phyloP scores from a whole-genome alignment of 2,329 filamentous ascomycete species.

The Chrysoporthe cubensis region DNA sequence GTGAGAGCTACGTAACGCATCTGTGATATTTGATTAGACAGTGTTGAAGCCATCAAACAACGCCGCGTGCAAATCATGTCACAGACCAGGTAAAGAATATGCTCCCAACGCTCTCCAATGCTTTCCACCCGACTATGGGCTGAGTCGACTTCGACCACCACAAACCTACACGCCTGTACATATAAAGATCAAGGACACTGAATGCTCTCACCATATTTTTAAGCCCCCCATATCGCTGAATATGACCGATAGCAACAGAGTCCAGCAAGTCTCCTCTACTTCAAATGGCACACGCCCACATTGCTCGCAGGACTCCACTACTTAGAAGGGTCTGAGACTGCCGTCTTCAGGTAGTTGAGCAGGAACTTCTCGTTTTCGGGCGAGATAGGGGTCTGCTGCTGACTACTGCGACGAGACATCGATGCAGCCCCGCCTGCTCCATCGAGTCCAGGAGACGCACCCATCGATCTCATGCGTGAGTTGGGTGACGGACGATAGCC shows the following conservation, averaged over 20 bases:
- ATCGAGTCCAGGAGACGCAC: slow-evolving; percentile 18
- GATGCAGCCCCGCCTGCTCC: slow-evolving; percentile 9
- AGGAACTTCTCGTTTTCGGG: slow-evolving; percentile 29
- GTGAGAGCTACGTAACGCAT: slow-evolving; percentile 1
- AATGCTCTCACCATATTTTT: not conserved
- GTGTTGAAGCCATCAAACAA: slow-evolving; percentile 4
- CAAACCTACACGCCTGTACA: not conserved
- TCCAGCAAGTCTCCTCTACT: not conserved
- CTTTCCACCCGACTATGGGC: slow-evolving; percentile 2
- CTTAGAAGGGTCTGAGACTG: slow-evolving; percentile 22
- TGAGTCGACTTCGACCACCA: not conserved
- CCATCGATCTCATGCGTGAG: slow-evolving; percentile 6
- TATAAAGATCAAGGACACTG: not conserved
- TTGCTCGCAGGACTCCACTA: not conserved
- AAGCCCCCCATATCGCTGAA: not conserved
- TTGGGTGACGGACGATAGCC: slow-evolving; percentile 6
- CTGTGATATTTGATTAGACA: not conserved
- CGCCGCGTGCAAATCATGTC: not conserved
- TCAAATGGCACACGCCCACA: not conserved
- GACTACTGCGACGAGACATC: slow-evolving; percentile 20
- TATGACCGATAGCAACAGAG: not conserved
- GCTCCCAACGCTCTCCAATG: not conserved
- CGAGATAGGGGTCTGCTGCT: slow-evolving; percentile 25
- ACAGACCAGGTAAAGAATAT: not conserved
- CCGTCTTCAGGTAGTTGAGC: slow-evolving; percentile 28